These are phyloP conservation scores for Pseudocercospora fuligena DNA, from an alignment of 2,329 filamentous ascomycete species.

Conservation along the genomic window DNA sequence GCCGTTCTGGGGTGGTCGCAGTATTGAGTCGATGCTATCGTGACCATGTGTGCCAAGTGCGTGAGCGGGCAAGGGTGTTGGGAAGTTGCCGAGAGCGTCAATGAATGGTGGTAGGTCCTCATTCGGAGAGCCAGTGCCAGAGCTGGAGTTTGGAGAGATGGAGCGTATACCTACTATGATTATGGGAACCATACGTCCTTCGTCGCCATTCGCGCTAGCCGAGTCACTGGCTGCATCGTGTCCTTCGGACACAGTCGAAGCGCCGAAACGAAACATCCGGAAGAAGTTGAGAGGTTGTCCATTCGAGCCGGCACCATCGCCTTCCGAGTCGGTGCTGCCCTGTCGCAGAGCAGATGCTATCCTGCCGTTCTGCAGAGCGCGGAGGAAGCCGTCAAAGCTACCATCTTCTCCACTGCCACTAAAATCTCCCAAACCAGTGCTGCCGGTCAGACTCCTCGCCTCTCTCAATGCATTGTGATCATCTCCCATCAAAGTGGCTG, in stretches of 20 bases:
- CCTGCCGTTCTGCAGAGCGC: slow-evolving; percentile 65
- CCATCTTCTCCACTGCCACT: slow-evolving; percentile 60
- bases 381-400: slow-evolving; percentile 66
- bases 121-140: slow-evolving; percentile 43
- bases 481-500: slow-evolving; percentile 67
- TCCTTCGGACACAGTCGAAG: slow-evolving; percentile 46
- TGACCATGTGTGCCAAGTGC: slow-evolving; percentile 44
- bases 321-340: slow-evolving; percentile 44
- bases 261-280: slow-evolving; percentile 70
- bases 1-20: slow-evolving; percentile 60
- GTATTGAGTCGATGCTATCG: slow-evolving; percentile 55
- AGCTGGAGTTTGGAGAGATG: slow-evolving; percentile 59
- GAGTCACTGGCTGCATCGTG: slow-evolving; percentile 23
- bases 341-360: slow-evolving; percentile 61
- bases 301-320: slow-evolving; percentile 46
- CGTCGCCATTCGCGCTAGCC: slow-evolving; percentile 44
- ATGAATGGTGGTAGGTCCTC: slow-evolving; percentile 57
- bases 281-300: slow-evolving; percentile 67
- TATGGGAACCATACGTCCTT: slow-evolving; percentile 67
- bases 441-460: slow-evolving; percentile 57
- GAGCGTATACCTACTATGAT: slow-evolving; percentile 73
- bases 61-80: slow-evolving; percentile 43
- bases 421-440: slow-evolving; percentile 38
- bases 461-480: slow-evolving; percentile 61
- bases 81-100: slow-evolving; percentile 56